Conservation (phyloP, 805 yeast genomes). For the Lachancea sp. region DNA sequence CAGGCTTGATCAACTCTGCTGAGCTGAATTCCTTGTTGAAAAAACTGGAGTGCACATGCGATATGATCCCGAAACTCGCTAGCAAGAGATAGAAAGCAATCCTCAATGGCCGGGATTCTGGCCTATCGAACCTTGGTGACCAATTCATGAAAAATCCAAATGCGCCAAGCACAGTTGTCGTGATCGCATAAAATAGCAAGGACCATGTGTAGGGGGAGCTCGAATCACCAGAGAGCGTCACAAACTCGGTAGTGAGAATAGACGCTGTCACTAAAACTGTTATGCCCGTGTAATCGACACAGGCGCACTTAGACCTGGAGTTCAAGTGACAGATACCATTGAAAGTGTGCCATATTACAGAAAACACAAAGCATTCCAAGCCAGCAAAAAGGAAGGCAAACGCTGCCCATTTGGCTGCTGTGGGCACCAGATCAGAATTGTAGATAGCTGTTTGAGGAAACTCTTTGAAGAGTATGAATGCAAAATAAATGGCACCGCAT, state of each 20-base stretch:
- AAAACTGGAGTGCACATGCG: conserved; percentile 48
- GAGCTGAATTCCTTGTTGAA: conserved; percentile 53
- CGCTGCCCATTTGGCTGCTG: conserved; percentile 37
- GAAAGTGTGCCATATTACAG: conserved; percentile 89
- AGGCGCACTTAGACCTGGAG: conserved; percentile 71
- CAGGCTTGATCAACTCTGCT: conserved; percentile 54
- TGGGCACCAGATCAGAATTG: conserved; percentile 39
- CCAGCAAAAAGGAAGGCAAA: conserved; percentile 66
- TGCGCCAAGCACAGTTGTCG: conserved; percentile 61
- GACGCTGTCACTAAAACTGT: conserved; percentile 86
- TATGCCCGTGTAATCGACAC: conserved; percentile 93
- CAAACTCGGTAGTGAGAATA: conserved; percentile 78
- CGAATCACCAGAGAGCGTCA: conserved; percentile 47
- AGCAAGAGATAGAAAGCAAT: conserved; percentile 74
- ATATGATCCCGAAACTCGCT: conserved; percentile 65
- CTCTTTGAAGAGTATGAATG: conserved; percentile 50
- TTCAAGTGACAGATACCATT: conserved; percentile 61
- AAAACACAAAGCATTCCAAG: conserved; percentile 67
- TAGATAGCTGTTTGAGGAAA: conserved; percentile 58
- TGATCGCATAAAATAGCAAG: conserved; percentile 41
- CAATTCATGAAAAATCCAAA: conserved; percentile 78
- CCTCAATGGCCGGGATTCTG: conserved; percentile 74
- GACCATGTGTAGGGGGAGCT: conserved; percentile 28
- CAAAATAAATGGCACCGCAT: conserved; percentile 54
- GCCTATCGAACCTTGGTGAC: conserved; percentile 87